phyloP scores from a whole-genome alignment of 345 rosid species.

The Rhodamnia rubescens region DNA sequence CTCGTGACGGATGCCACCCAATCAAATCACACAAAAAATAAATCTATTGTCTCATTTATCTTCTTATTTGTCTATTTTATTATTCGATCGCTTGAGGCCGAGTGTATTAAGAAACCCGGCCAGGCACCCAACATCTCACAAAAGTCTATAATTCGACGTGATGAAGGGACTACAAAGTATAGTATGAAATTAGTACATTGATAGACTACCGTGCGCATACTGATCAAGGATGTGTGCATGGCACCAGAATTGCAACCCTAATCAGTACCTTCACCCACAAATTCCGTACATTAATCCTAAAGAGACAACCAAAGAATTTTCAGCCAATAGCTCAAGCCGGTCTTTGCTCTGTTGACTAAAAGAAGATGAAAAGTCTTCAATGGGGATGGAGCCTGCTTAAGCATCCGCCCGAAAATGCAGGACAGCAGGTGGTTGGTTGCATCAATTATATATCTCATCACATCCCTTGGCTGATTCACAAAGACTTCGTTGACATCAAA shows the following conservation, averaged over 20 bases:
- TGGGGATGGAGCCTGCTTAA: background rate
- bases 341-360: background rate
- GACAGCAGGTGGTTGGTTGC: background rate
- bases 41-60: no score
- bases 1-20: no score
- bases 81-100: no score
- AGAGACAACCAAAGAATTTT: background rate
- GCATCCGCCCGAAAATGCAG: background rate
- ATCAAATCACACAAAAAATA: no score
- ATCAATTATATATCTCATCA: background rate
- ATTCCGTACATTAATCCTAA: background rate
- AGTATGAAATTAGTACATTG: background rate
- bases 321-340: background rate
- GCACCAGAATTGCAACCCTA: background rate
- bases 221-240: background rate
- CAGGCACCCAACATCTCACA: background rate
- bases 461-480: background rate
- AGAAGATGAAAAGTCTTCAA: background rate
- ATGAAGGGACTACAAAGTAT: background rate
- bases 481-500: background rate
- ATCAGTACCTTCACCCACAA: background rate
- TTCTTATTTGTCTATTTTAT: no score
- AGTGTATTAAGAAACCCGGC: background rate
- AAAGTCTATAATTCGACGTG: background rate
- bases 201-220: background rate